phyloP scores from a whole-genome alignment of 495 filamentous ascomycete species.

The Trichoderma reesei region DNA sequence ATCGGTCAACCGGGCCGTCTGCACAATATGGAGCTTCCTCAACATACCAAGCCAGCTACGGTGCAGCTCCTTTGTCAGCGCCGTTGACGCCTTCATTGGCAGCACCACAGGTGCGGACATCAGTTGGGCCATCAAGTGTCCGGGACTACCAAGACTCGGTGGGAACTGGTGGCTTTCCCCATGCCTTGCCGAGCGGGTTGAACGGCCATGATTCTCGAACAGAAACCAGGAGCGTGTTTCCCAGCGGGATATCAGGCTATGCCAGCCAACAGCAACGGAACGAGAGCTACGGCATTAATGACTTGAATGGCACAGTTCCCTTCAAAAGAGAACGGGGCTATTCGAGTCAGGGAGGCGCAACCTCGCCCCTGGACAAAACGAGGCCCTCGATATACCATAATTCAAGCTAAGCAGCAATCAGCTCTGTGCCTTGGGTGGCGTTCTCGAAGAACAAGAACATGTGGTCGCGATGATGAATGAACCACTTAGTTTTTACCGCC shows the following conservation, averaged over 20 bases:
- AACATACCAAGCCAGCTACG: constrained; percentile 41
- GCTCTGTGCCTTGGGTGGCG: background rate
- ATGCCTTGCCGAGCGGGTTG: background rate
- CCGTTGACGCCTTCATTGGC: constrained; percentile 17
- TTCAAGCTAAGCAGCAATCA: background rate
- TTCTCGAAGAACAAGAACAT: background rate
- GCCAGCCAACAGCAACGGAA: background rate
- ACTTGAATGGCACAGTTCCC: background rate
- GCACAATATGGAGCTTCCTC: constrained; percentile 31
- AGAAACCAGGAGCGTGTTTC: background rate
- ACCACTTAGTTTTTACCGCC: background rate
- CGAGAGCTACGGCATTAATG: background rate
- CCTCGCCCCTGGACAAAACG: background rate
- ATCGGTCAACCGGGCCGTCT: constrained; percentile 28
- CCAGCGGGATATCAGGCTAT: background rate
- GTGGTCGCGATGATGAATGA: background rate
- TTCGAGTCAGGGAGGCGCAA: background rate
- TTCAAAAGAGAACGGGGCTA: background rate
- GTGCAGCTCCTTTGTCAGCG: constrained; percentile 42
- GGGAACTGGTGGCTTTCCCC: background rate
- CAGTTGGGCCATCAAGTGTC: background rate
- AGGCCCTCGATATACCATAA: background rate
- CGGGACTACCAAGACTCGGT: background rate
- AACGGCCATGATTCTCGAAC: background rate
- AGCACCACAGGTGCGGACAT: background rate